Base-by-base conservation (phyloP, 768 basidiomycete genomes). In the Tylopilus felleus region DNA sequence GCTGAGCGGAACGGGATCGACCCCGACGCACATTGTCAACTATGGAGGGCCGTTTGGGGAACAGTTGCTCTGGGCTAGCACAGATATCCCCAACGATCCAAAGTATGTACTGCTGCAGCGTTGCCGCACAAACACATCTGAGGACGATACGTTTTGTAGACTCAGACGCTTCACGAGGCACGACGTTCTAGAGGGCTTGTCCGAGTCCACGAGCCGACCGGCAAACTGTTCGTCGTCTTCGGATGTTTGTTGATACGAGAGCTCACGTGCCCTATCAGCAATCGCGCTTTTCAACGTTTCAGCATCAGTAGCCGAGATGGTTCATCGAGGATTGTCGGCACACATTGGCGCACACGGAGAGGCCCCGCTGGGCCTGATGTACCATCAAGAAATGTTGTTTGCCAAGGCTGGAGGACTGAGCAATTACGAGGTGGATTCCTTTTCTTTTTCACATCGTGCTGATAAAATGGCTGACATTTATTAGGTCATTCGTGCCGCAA, bases 311-410 rank as follows among this genome's bases (percentile, higher is more conserved):
- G 83, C 85, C 0, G 81, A 82, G 62, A 85, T 90, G 85, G 81
- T 88, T 19, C 69, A 77, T 27, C 79, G 76, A 51, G 87, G 86
- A 13, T 66, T 88, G 16, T 72, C 75, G 23, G 75, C 82, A 3
- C 81, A 86, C 59, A 84, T 90, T 53, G 88, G 87, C 22, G 86
- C 86, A 0, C 88, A 90, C 61, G 88, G 88, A 17, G 84, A 88
- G 65, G 78, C 81, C 3, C 87, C 88, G 0, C 66, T 87, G 12
- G 88, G 88, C 1, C 63, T 84, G n/a, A 86, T 86, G 71, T 90
- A 89, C 59, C 88, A 90, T 55, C 80, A 82, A 19, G 88, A 90
- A 61, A 85, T 89, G 81, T 76, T 73, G 48, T 87, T 86, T 65
- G 74, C 84, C 23, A 72, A 74, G 43, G 71, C 74, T 14, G 88